A percentile compares a stretch with the other conserved stretches of the same genome.
Conservation (phyloP, 352 stramenopile genomes). For the Chrysophaeum taylorii region DNA sequence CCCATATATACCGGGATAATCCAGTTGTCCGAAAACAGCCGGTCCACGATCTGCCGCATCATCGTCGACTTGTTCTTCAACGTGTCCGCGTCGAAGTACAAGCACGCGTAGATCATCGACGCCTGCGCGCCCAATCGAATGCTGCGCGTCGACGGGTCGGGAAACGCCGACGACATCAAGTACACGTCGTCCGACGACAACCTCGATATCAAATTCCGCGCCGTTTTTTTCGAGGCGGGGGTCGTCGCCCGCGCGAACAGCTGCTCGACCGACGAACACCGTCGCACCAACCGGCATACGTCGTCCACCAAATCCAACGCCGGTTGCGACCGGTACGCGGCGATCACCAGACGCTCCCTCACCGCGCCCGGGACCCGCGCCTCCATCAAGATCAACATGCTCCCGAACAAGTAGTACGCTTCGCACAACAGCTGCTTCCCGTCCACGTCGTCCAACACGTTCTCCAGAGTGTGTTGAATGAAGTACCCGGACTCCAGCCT, state of each 20-base stretch:
- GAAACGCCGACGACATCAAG: slow-evolving; percentile 73
- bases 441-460: slow-evolving; percentile 80
- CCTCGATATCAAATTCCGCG: slow-evolving; percentile 80
- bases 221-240: slow-evolving; percentile 12
- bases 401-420: slow-evolving; percentile 81
- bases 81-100: slow-evolving; percentile 82
- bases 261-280: neutral
- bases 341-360: slow-evolving; percentile 76
- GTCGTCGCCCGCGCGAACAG: neutral
- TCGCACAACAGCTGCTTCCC: slow-evolving; percentile 84
- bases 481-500: slow-evolving; percentile 83
- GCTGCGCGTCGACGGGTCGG: slow-evolving; percentile 75
- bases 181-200: slow-evolving; percentile 88
- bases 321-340: slow-evolving; percentile 25
- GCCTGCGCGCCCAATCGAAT: slow-evolving; percentile 74
- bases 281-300: slow-evolving; percentile 68
- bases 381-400: slow-evolving; percentile 84
- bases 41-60: slow-evolving; percentile 86
- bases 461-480: slow-evolving; percentile 85
- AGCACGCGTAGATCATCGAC: slow-evolving; percentile 84
- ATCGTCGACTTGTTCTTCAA: slow-evolving; percentile 68
- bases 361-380: slow-evolving; percentile 68
- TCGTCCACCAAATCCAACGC: slow-evolving; percentile 73
- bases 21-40: slow-evolving; percentile 91
- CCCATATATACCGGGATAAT: slow-evolving; percentile 81